Base-by-base conservation (phyloP, 352 stramenopile genomes). In the Phytophthora colocasiae region DNA sequence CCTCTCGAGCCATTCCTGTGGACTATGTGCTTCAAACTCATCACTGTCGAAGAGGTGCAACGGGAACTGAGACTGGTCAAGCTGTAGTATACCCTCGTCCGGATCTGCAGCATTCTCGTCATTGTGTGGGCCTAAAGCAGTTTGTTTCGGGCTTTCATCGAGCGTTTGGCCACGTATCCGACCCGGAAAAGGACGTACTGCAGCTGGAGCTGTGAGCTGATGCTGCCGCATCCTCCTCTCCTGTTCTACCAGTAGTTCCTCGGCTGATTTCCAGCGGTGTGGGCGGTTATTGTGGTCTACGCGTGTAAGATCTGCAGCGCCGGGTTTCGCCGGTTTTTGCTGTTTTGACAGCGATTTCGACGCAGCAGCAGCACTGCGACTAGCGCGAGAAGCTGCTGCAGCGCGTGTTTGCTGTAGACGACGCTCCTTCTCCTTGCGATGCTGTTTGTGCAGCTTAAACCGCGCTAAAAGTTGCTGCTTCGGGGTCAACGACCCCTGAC, bases 31-130 rank as follows among this genome's bases (percentile, higher is more conserved):
- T 53, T 97, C 89, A 43, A 87, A 92, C 74, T 97, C 88, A 48
- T 93, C 76, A 55, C 80, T 95, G 73, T 98, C 92, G 54, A 97
- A 98, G 22, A 96, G 60, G 62, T 97, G 86, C 29, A 98, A 64
- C 6, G 92, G 92, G 62, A 97, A 87, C 71, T 97, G 85, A n/a
- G 89, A 97, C 76, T 97, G 85, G 65, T 97, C 90, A 40, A 98
- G 80, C 65, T 96, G 85, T 36, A 97, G 63, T 19, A 93, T 88
- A 43, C 97, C 85, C 14, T 92, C 83, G 17, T 80, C 53, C 17
- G 80, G 69, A 0, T 69, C 60, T 4, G 17, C 10, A 36, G 40
- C 12, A 2, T 26, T 36, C 5, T 51, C 43, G 6, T 54, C 24
- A 0, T 38, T 44, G 22, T 36, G 45, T 29, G 29, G 6, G 15